These are phyloP conservation scores for Dactylellina sp. DNA, from an alignment of 2,329 filamentous ascomycete species.

Conservation along the genomic window DNA sequence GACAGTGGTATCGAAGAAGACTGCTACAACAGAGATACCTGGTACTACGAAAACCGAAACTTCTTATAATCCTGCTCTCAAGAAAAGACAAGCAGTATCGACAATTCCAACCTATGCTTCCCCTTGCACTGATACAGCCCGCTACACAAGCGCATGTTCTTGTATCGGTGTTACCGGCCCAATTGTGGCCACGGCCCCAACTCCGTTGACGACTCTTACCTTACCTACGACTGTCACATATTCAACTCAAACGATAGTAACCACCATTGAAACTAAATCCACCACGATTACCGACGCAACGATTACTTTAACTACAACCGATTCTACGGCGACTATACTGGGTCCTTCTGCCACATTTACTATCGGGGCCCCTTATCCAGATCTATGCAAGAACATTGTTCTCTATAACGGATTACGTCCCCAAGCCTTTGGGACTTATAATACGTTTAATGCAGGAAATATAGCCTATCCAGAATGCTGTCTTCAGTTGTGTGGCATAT, in stretches of 20 bases:
- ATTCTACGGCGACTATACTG: slow-evolving; percentile 1
- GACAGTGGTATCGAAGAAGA: neutral
- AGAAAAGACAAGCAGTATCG: slow-evolving; percentile 18
- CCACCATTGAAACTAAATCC: slow-evolving; percentile 6
- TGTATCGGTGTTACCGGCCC: slow-evolving; percentile 59
- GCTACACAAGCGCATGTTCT: slow-evolving; percentile 61
- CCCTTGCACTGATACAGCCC: slow-evolving; percentile 55
- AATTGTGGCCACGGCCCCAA: slow-evolving; percentile 19
- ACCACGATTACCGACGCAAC: slow-evolving; percentile 22
- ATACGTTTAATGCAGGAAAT: neutral
- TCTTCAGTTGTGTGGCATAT: slow-evolving; percentile 2
- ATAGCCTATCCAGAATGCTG: slow-evolving; percentile 12
- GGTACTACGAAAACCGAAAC: neutral
- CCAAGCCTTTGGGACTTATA: neutral
- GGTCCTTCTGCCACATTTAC: slow-evolving; percentile 3
- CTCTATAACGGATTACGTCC: neutral
- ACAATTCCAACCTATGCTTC: slow-evolving; percentile 60
- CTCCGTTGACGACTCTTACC: slow-evolving; percentile 23
- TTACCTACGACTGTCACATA: slow-evolving; percentile 47
- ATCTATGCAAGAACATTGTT: slow-evolving; percentile 1
- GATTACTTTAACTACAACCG: neutral
- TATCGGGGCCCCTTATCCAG: neutral
- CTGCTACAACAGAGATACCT: neutral
- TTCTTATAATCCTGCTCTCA: slow-evolving; percentile 11
- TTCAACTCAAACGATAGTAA: slow-evolving; percentile 44